Base-by-base conservation (phyloP, 2,329 filamentous ascomycete species). In the Penicillium sp. region DNA sequence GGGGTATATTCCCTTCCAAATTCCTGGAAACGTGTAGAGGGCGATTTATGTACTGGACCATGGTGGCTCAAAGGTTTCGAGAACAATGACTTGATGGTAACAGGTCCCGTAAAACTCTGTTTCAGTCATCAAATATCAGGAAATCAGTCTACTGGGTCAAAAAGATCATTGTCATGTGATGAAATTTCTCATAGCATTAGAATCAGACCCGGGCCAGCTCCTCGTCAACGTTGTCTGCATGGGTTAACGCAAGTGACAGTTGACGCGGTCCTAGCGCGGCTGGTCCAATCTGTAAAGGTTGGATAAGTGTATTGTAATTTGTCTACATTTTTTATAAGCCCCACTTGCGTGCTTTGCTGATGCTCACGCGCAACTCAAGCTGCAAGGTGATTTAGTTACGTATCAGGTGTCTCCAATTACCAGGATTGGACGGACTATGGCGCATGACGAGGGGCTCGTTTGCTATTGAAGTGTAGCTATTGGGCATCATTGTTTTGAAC, bases 321-420 rank as follows among this genome's bases (percentile, higher is more conserved):
- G 5, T 36, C n/a, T 36, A 36, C 18, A 21, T 21, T 36, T 36
- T n/a, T 18, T 36, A 9, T 2, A 18, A 36, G 34, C 21, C 38
- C 38, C 38, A 42, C 38, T 36, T 18, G 21, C 18, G 38, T 42
- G 38, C 38, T 13, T 23, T 42, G 23, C 38, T 47, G 9, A 33
- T 53, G 46, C 48, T 56, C 28, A 52, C 38, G 49, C 41, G 41
- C 38, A 39, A 43, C 47, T 41, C 10, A 36, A 42, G 31, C 47
- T 39, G 43, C 51, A 53, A 28, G 42, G 29, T 16, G 34, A 31
- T n/a, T 33, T 21, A 29, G 36, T 24, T 13, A 50, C 24, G 28
- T 3, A 26, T 12, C 28, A 29, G 51, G n/a, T 29, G 9, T 15
- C 24, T 43, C 36, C 47, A 42, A 13, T 3, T 5, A 26, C 29